Evolutionary conservation across 2,329 filamentous ascomycete species (phyloP).

Genomic region (Dothideomycetes sp.): DNA sequence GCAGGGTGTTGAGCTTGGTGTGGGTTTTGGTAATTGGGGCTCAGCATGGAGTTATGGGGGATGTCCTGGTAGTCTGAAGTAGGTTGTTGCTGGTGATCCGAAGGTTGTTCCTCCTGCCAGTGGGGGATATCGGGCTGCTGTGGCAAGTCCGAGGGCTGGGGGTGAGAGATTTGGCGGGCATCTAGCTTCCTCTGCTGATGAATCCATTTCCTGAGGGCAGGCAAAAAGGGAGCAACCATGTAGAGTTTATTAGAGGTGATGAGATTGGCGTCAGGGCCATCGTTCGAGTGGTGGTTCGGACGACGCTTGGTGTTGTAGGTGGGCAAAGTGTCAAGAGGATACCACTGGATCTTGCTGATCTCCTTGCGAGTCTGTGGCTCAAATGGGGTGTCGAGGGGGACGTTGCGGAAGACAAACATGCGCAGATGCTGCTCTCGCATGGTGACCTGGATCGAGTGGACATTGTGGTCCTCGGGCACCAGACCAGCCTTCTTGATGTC

Average conservation of each 20-base stretch:
- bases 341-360: conserved; percentile 96
- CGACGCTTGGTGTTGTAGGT: conserved; percentile 63
- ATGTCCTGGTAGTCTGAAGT: conserved; percentile 9
- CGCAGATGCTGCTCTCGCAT: conserved; percentile 90
- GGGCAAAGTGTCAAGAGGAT: conserved; percentile 77
- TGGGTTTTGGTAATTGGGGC: too few relatives aligned
- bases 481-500: conserved; percentile 68
- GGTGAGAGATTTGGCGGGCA: conserved; percentile 6
- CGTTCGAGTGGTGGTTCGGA: conserved; percentile 43
- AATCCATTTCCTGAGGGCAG: conserved; percentile 81
- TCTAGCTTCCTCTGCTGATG: conserved; percentile 70
- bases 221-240: conserved; percentile 91
- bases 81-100: too few relatives aligned
- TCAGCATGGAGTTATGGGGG: too few relatives aligned
- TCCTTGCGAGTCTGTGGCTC: conserved; percentile 89
- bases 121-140: too few relatives aligned
- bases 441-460: conserved; percentile 77
- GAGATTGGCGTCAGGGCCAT: conserved; percentile 33
- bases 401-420: conserved; percentile 81
- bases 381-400: conserved; percentile 79
- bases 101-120: too few relatives aligned
- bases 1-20: too few relatives aligned
- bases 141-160: too few relatives aligned
- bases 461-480: conserved; percentile 54
- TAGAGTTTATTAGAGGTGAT: conserved; percentile 82